phyloP scores from a whole-genome alignment of 345 rosid species.

The Raphanus raphanistrum region DNA sequence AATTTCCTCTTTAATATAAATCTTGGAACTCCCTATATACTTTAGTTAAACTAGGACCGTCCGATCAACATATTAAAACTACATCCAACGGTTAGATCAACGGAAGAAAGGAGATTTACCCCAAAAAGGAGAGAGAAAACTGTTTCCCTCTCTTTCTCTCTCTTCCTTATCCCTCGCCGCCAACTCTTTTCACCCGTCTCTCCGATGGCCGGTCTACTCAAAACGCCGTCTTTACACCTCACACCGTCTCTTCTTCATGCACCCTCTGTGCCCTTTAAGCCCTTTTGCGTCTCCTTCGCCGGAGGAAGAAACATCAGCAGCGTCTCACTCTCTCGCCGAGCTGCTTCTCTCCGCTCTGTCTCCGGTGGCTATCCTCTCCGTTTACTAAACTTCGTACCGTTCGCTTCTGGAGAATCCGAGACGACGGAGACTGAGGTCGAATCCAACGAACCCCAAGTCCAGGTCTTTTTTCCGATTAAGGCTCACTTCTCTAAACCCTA shows the following conservation, averaged over 20 bases:
- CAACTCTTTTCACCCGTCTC: not conserved
- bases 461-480: constrained; percentile 48
- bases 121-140: not conserved
- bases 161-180: constrained; percentile 31
- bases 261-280: constrained; percentile 37
- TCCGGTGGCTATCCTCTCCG: constrained; percentile 41
- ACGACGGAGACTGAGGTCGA: constrained; percentile 51
- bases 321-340: constrained; percentile 28
- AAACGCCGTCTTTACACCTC: constrained; percentile 55
- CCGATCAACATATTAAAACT: not conserved
- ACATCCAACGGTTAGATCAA: not conserved
- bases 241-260: constrained; percentile 37
- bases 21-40: not conserved
- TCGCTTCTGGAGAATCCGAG: constrained; percentile 71
- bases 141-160: not conserved
- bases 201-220: constrained; percentile 70
- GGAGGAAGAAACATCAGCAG: constrained; percentile 31
- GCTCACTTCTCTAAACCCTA: not conserved
- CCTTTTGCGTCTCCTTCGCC: constrained; percentile 46
- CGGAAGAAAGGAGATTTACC: not conserved
- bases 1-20: not conserved
- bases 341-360: constrained; percentile 42
- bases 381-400: constrained; percentile 46
- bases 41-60: not conserved
- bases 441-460: constrained; percentile 52